Evolutionary conservation across 169 alveolate species (phyloP).

Genomic region (Toxoplasma gondii): DNA sequence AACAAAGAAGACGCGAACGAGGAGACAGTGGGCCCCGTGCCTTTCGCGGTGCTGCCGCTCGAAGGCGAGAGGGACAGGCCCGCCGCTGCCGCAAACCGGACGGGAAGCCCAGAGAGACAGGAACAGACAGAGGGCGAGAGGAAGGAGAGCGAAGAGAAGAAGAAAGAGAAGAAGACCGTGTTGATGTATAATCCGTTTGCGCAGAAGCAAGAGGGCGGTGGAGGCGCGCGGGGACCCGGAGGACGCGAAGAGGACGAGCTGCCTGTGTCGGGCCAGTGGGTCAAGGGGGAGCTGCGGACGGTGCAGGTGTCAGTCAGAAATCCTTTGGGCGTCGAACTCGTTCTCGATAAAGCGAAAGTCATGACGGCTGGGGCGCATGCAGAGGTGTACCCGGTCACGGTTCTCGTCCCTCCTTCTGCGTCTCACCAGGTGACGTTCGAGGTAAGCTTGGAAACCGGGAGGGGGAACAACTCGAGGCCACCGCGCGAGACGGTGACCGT

Average conservation of each 20-base stretch:
- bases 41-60: neutral
- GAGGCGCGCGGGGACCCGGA: neutral
- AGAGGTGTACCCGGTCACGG: slow-evolving; percentile 57
- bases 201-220: slow-evolving; percentile 13
- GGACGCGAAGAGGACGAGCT: neutral
- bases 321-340: slow-evolving; percentile 33
- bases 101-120: neutral
- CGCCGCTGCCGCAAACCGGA: neutral
- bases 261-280: slow-evolving; percentile 49
- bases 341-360: slow-evolving; percentile 27
- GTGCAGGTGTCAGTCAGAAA: slow-evolving; percentile 49
- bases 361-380: slow-evolving; percentile 24
- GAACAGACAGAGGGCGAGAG: neutral
- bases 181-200: slow-evolving; percentile 28
- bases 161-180: neutral
- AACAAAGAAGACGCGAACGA: neutral
- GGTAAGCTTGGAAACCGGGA: neutral
- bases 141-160: neutral
- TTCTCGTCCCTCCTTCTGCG: slow-evolving; percentile 58
- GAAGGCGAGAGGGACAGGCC: neutral
- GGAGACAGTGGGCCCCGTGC: neutral
- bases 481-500: neutral
- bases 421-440: slow-evolving; percentile 55
- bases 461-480: too few relatives aligned
- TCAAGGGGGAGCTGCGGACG: slow-evolving; percentile 31